Evolutionary conservation across 108 stramenopile species (phyloP).

Genomic region (Cyclotella choctawhatcheeana): DNA sequence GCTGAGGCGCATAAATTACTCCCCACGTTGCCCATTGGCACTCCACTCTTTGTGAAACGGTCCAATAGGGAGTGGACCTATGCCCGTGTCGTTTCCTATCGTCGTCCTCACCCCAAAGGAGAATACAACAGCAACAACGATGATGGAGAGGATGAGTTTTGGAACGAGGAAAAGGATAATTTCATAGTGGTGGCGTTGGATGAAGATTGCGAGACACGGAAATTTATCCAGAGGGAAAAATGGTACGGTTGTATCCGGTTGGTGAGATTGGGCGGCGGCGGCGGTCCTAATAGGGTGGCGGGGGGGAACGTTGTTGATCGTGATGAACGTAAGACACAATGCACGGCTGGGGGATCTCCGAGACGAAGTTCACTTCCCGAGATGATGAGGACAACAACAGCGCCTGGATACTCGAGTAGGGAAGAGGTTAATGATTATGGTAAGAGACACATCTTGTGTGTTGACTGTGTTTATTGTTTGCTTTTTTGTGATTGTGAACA

Average conservation of each 20-base stretch:
- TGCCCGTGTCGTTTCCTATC: slow-evolving; percentile 5
- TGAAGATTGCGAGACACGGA: not conserved
- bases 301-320: no score
- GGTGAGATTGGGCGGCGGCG: not conserved
- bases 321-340: no score
- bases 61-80: slow-evolving; percentile 13
- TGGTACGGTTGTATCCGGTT: slow-evolving; percentile 1
- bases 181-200: slow-evolving; percentile 7
- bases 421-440: no score
- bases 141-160: not conserved
- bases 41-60: slow-evolving; percentile 16
- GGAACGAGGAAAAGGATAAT: slow-evolving; percentile 6
- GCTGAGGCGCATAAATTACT: not conserved
- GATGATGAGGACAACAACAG: no score
- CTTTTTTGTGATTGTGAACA: not conserved
- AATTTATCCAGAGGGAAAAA: slow-evolving; percentile 6
- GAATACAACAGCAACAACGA: not conserved
- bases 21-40: slow-evolving; percentile 1
- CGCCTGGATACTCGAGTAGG: no score
- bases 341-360: no score
- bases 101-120: not conserved
- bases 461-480: not conserved
- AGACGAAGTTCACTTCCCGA: no score
- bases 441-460: no score
- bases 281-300: not conserved